Percentiles rank a stretch among this genome's conserved stretches.
phyloP scores from a whole-genome alignment of 306 rosid species.

The Malus sieversii region DNA sequence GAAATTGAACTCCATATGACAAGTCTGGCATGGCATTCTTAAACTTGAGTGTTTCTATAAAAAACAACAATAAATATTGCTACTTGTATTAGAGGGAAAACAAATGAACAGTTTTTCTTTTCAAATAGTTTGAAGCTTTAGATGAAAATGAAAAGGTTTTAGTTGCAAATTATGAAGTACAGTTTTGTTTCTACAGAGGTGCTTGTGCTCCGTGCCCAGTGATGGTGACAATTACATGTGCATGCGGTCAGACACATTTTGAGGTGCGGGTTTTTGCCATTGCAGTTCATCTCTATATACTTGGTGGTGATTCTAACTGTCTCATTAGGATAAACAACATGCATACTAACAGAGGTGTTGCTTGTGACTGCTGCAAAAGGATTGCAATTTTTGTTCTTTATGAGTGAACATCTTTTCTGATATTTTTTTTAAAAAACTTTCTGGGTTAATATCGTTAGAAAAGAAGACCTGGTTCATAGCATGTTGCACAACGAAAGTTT shows the following conservation, averaged over 20 bases:
- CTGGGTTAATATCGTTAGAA: not conserved
- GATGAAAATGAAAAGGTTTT: not conserved
- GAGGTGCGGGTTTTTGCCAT: conserved; percentile 54
- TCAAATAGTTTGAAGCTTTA: conserved; percentile 1
- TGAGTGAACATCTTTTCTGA: not conserved
- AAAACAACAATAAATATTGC: not conserved
- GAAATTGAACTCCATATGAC: not conserved
- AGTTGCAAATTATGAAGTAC: not conserved
- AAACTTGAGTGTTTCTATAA: not conserved
- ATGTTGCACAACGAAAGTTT: not conserved
- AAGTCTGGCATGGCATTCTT: not conserved
- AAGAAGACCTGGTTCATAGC: not conserved
- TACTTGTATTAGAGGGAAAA: not conserved
- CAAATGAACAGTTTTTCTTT: not conserved
- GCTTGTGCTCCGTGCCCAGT: conserved; percentile 96
- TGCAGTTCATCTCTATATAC: conserved; percentile 4
- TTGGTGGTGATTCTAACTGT: not conserved
- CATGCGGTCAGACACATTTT: conserved; percentile 82
- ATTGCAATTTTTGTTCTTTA: not conserved
- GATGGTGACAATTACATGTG: conserved; percentile 87
- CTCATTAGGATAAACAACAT: not conserved
- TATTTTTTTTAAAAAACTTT: not conserved
- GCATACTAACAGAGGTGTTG: conserved; percentile 9
- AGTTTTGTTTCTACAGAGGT: conserved; percentile 67
- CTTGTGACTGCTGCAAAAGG: conserved; percentile 10